Conservation (phyloP, 2,329 filamentous ascomycete species). For the Paracamarosporium sp. region DNA sequence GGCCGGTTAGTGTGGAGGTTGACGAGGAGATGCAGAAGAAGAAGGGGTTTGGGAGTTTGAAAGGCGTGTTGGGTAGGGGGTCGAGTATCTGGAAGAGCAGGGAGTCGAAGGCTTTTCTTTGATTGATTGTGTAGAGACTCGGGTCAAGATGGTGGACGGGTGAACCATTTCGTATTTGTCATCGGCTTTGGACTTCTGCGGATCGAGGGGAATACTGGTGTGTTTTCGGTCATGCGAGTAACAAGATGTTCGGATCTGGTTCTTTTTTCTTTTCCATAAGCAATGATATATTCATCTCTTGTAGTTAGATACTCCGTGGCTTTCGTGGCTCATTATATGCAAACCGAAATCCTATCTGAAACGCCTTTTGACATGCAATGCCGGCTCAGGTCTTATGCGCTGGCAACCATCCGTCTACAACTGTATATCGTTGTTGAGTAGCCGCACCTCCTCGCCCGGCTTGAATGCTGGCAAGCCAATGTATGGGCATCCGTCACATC, state of each 20-base stretch:
- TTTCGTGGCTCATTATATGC: neutral
- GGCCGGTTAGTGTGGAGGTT: constrained; percentile 18
- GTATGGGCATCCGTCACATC: constrained; percentile 75
- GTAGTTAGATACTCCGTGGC: neutral
- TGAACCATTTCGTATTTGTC: neutral
- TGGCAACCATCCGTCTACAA: constrained; percentile 57
- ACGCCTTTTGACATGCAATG: neutral
- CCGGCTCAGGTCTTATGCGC: neutral
- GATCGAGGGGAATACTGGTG: neutral
- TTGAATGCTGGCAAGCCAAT: constrained; percentile 95
- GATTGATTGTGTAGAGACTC: constrained; percentile 9
- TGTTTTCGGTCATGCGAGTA: neutral
- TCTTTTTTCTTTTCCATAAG: neutral
- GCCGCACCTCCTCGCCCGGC: constrained; percentile 89
- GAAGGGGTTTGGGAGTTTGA: constrained; percentile 31
- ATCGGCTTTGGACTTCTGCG: neutral
- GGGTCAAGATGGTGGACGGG: neutral
- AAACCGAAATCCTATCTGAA: neutral
- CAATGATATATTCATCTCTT: neutral
- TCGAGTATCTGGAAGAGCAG: constrained; percentile 8
- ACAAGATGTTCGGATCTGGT: neutral
- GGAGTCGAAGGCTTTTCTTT: constrained; percentile 31
- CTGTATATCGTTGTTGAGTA: constrained; percentile 87
- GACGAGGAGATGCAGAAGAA: constrained; percentile 15
- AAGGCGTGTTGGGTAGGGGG: constrained; percentile 21